Conservation (phyloP, 2,329 filamentous ascomycete genomes). For the Colletotrichum sp. region DNA sequence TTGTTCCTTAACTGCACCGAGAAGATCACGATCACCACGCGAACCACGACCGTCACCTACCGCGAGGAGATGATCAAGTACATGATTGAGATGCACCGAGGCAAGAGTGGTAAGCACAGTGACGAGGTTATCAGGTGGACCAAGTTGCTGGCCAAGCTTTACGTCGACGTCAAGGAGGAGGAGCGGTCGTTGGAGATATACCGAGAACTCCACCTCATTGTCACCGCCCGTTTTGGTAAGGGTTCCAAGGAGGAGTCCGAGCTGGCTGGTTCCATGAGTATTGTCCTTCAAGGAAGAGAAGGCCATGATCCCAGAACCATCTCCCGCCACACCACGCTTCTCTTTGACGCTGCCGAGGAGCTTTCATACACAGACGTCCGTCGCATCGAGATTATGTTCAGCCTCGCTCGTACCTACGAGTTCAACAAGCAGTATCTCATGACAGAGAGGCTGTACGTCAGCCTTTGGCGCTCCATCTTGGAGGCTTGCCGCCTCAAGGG, state of each 20-base stretch:
- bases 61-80: constrained; percentile 42
- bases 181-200: constrained; percentile 35
- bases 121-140: constrained; percentile 41
- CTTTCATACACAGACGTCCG: constrained; percentile 35
- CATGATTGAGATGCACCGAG: constrained; percentile 41
- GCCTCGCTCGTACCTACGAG: constrained; percentile 38
- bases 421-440: constrained; percentile 33
- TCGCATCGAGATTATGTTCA: constrained; percentile 38
- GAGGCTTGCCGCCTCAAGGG: constrained; percentile 32
- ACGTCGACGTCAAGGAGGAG: constrained; percentile 39
- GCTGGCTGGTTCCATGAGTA: constrained; percentile 33
- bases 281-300: constrained; percentile 32
- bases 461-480: constrained; percentile 43
- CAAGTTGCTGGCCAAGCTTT: constrained; percentile 39
- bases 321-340: constrained; percentile 21
- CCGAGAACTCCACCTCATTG: constrained; percentile 38
- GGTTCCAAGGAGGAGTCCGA: constrained; percentile 32
- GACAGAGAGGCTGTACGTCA: constrained; percentile 43
- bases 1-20: constrained; percentile 40
- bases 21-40: constrained; percentile 35
- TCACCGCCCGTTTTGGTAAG: constrained; percentile 34
- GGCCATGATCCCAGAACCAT: constrained; percentile 1
- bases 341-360: constrained; percentile 40
- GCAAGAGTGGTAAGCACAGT: constrained; percentile 36
- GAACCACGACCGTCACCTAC: constrained; percentile 38